Evolutionary conservation across 352 stramenopile genomes (phyloP).

Genomic region (Phytophthora nicotianae): DNA sequence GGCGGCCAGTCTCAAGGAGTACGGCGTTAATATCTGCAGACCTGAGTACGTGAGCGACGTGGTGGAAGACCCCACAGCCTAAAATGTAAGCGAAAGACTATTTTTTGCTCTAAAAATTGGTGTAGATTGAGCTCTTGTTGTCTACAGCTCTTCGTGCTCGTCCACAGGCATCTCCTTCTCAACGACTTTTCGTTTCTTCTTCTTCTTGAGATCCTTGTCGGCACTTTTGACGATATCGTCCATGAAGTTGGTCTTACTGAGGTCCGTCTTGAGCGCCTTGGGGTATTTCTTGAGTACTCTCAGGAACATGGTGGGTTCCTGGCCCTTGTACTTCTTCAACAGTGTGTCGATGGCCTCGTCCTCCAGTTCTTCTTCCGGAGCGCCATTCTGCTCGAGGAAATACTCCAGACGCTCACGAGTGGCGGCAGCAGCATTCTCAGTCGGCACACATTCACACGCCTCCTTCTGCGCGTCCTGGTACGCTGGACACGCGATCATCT

Average conservation of each 20-base stretch:
- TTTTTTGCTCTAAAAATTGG: slow-evolving; percentile 8
- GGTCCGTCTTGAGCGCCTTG: slow-evolving; percentile 53
- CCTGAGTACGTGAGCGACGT: slow-evolving; percentile 83
- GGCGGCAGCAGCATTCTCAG: slow-evolving; percentile 25
- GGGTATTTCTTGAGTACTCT: slow-evolving; percentile 66
- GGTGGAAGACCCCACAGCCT: slow-evolving; percentile 31
- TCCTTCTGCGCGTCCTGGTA: slow-evolving; percentile 72
- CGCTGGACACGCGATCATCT: slow-evolving; percentile 73
- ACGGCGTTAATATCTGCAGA: slow-evolving; percentile 80
- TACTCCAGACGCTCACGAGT: slow-evolving; percentile 59
- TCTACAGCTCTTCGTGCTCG: slow-evolving; percentile 43
- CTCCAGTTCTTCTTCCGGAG: slow-evolving; percentile 40
- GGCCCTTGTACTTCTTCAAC: slow-evolving; percentile 67
- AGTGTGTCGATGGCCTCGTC: slow-evolving; percentile 53
- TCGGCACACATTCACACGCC: slow-evolving; percentile 66
- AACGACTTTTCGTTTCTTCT: slow-evolving; percentile 14
- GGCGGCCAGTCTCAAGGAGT: slow-evolving; percentile 76
- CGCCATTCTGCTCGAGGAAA: slow-evolving; percentile 57
- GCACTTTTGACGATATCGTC: slow-evolving; percentile 48
- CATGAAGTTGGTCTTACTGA: slow-evolving; percentile 59
- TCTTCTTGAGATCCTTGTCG: slow-evolving; percentile 24
- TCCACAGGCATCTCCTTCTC: slow-evolving; percentile 35
- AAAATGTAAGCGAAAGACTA: slow-evolving; percentile 5
- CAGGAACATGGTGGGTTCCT: slow-evolving; percentile 69
- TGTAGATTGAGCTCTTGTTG: slow-evolving; percentile 5